phyloP scores from a whole-genome alignment of 495 filamentous ascomycete species.

The Tuber borchii region DNA sequence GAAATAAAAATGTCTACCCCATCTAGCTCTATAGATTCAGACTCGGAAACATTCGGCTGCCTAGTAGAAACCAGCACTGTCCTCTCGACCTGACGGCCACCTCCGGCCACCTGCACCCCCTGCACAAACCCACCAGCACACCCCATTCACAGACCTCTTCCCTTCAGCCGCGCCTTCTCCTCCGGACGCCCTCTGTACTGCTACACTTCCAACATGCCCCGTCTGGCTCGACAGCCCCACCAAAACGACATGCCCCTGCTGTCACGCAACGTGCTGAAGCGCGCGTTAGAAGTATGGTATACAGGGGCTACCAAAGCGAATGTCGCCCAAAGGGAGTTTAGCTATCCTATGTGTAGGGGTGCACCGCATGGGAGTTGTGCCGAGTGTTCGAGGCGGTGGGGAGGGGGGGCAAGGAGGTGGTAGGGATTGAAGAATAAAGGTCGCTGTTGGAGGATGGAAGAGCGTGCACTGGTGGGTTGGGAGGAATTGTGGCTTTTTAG shows the following conservation, averaged over 20 bases:
- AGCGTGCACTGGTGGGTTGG: background rate
- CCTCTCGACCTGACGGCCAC: background rate
- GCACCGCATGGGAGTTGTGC: background rate
- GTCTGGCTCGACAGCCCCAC: background rate
- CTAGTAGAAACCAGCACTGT: background rate
- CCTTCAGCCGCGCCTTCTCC: background rate
- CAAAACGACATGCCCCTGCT: background rate
- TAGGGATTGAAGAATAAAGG: background rate
- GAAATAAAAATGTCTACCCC: background rate
- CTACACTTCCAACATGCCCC: background rate
- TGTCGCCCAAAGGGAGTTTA: background rate
- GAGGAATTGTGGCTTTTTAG: background rate
- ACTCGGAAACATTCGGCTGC: background rate
- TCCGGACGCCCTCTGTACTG: background rate
- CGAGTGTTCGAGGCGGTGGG: background rate
- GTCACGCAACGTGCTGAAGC: background rate
- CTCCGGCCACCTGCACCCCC: background rate
- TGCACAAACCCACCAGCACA: background rate
- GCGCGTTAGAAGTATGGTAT: background rate
- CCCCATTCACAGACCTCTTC: background rate
- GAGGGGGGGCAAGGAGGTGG: background rate
- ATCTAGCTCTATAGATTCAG: background rate
- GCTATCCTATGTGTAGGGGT: background rate
- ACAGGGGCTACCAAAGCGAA: background rate
- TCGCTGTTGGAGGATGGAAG: background rate